Conservation (phyloP, 495 filamentous ascomycete species). For the Penicillium angulare region DNA sequence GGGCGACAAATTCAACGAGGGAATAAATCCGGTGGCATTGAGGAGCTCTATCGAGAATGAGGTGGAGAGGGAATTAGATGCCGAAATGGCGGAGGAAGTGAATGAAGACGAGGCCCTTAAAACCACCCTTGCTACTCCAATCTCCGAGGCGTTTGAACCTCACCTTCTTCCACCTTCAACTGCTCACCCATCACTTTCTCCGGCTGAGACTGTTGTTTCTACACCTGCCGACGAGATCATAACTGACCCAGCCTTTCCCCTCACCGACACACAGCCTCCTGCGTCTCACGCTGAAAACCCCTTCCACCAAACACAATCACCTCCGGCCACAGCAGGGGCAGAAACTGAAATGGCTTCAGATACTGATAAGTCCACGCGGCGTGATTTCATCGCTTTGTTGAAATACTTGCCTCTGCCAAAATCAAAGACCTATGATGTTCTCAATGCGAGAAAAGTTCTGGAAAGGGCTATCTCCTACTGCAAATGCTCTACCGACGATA, state of each 20-base stretch:
- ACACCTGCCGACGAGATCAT: slow-evolving; percentile 5
- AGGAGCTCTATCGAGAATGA: slow-evolving; percentile 7
- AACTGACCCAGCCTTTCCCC: slow-evolving; percentile 2
- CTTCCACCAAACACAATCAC: slow-evolving; percentile 3
- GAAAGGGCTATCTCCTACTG: slow-evolving; percentile 12
- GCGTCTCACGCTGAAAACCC: background rate
- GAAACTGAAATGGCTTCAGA: slow-evolving; percentile 4
- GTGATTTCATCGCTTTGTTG: slow-evolving; percentile 12
- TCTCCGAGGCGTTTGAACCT: slow-evolving; percentile 10
- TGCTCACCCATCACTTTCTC: slow-evolving; percentile 6
- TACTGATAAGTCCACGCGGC: background rate
- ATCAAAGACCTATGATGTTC: slow-evolving; percentile 16
- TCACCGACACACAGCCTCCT: background rate
- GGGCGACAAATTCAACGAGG: background rate
- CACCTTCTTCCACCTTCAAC: background rate
- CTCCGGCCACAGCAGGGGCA: background rate
- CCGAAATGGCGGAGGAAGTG: background rate
- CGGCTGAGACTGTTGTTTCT: slow-evolving; percentile 2
- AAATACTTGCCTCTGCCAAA: slow-evolving; percentile 10
- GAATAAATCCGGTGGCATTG: background rate
- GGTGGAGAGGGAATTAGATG: background rate
- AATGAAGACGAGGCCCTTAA: slow-evolving; percentile 4
- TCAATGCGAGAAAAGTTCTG: slow-evolving; percentile 10
- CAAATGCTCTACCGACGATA: background rate
- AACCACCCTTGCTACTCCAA: slow-evolving; percentile 11